Evolutionary conservation across 2,329 filamentous ascomycete species (phyloP).

Genomic region (Falciphora oryzae): DNA sequence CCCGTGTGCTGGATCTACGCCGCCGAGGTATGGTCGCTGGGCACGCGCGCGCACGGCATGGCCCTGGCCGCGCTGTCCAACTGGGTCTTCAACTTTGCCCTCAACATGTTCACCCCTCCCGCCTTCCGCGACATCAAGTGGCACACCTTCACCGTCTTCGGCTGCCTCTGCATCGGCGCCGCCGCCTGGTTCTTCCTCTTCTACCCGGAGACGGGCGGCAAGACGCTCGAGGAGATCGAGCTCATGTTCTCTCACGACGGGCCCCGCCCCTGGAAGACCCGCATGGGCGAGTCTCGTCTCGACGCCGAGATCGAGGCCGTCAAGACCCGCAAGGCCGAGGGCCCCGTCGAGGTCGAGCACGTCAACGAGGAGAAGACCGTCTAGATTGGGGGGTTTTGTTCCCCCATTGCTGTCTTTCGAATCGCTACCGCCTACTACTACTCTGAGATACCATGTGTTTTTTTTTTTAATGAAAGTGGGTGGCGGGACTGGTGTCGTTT

Average conservation of each 20-base stretch:
- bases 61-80: slow-evolving; percentile 50
- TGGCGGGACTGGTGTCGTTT: neutral
- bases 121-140: slow-evolving; percentile 53
- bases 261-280: slow-evolving; percentile 34
- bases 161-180: slow-evolving; percentile 28
- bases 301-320: slow-evolving; percentile 23
- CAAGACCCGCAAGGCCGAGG: slow-evolving; percentile 15
- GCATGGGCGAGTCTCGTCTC: slow-evolving; percentile 23
- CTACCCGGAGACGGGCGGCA: slow-evolving; percentile 34
- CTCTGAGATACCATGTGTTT: neutral
- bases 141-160: slow-evolving; percentile 39
- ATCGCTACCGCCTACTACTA: neutral
- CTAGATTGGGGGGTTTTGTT: neutral
- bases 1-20: slow-evolving; percentile 62
- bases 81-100: slow-evolving; percentile 49
- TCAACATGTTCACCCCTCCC: slow-evolving; percentile 52
- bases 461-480: neutral
- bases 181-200: slow-evolving; percentile 29
- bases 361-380: neutral
- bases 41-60: slow-evolving; percentile 55
- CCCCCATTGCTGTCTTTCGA: too few relatives aligned
- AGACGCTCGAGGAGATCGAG: slow-evolving; percentile 37
- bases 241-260: slow-evolving; percentile 27
- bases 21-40: slow-evolving; percentile 58
- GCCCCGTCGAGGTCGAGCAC: slow-evolving; percentile 7